These are phyloP conservation scores for Mycena capillaripes DNA, from an alignment of 768 basidiomycete genomes.

Conservation along the genomic window DNA sequence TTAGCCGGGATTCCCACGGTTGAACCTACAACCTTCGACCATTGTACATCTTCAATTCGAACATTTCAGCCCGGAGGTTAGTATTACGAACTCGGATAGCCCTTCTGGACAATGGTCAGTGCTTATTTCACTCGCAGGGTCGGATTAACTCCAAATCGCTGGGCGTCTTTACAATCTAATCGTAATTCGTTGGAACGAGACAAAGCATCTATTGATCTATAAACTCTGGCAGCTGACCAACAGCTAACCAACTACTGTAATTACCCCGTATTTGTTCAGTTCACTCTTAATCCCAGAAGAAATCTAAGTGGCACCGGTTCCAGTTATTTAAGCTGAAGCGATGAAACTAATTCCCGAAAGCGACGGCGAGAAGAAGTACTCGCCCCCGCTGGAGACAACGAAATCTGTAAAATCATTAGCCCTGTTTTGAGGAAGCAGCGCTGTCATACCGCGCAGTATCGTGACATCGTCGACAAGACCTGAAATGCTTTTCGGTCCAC, in stretches of 20 bases:
- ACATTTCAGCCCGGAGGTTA: too few species aligned
- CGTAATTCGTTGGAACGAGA: too few species aligned
- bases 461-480: conserved; percentile 32
- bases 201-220: too few species aligned
- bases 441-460: conserved; percentile 21
- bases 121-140: too few species aligned
- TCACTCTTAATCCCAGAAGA: neutral
- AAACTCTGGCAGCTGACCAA: too few species aligned
- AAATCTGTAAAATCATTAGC: conserved; percentile 15
- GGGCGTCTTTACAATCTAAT: too few species aligned
- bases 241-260: neutral
- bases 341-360: conserved; percentile 22
- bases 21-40: too few species aligned
- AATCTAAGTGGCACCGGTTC: neutral
- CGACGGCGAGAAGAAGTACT: conserved; percentile 34
- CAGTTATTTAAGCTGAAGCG: conserved; percentile 7
- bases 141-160: too few species aligned
- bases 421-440: neutral
- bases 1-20: too few species aligned
- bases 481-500: conserved; percentile 27
- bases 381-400: conserved; percentile 31
- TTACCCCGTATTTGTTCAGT: neutral
- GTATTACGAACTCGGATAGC: too few species aligned
- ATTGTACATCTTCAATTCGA: too few species aligned
- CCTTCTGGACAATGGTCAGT: too few species aligned